Evolutionary conservation across 176 grass and related monocot genomes (phyloP), one percentile per base, ranked within the genome.

Genomic region (Aegilops sharonensis): DNA sequence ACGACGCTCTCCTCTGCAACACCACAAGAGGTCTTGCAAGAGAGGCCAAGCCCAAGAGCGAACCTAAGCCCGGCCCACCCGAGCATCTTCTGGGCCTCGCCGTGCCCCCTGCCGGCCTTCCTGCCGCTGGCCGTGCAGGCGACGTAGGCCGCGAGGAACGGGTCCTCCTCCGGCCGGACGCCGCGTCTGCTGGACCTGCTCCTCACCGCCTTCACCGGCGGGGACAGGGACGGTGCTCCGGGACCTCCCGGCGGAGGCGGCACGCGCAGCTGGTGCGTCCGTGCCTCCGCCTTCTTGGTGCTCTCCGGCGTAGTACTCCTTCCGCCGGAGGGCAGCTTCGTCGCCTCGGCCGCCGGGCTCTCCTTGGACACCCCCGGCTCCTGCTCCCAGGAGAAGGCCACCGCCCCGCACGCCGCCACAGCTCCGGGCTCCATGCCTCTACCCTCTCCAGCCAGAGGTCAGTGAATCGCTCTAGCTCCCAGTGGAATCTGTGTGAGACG

Each of bases 341-440:
- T 63, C 0, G 68, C 52, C 45, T 30, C 35, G 0, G 0, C 50
- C 27, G 72, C 50, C 27, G 66, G 37, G 13, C 76, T 56, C 9
- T 79, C 75, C 75, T 95, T 98, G 21, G 93, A 92, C 65, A 98
- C 84, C 5, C 93, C 96, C n/a, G 96, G 93, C 78, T 91, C 80
- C 5, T 92, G 80, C 90, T 98, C 96, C 96, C 93, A 98, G n/a
- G 93, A 88, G 93, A 98, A 98, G 27, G 95, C 84, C 68, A 97
- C 87, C 45, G 85, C 5, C 24, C 85, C 34, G 67, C 29, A 43
- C 8, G 79, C 25, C 36, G 69, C 35, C 0, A n/a, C 45, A 1
- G 39, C 69, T 85, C 62, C 85, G 0, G 11, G 63, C 63, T 57
- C 62, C 90, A 88, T 91, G 24, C 32, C 52, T 17, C 0, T 4